Evolutionary conservation across 1,139 yeast genomes (phyloP), one percentile per base, ranked within the genome.

Genomic region (Pneumocystis canis): DNA sequence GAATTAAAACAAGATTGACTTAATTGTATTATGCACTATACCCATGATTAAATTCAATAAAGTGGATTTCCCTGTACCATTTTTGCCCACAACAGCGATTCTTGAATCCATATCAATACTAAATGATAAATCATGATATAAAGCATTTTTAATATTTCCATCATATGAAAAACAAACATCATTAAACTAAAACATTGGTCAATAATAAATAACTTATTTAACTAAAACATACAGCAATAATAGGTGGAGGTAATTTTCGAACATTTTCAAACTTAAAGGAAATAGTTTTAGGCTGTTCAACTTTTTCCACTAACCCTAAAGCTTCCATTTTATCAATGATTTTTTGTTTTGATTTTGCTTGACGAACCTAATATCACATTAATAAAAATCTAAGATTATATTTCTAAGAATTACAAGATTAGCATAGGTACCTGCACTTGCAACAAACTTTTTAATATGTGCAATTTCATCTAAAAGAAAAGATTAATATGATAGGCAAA

Each of bases 61-160:
- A 31, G 99, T 92, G 63, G 97, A 90, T 78, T 92, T 92, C 14
- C 66, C 66, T 70, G 92, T 90, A 87, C 99, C 99, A 77, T 92
- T 92, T 74, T 98, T 97, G 58, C 99, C 99, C 66, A 92, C 98
- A 65, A 92, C 82, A 60, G 98, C 98, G 72, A 90, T 85, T 80
- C 99, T 86, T 57, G 97, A 89, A 77, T 92, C 99, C 97, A 92
- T 90, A 81, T 94, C 98, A 68, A 92, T 92, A 85, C 98, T 98
- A 71, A 92, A 92, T 74, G 89, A 94, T 74, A 92, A 82, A 74
- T 87, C 77, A 74, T 87, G 89, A 77, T 92, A 92, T 72, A 92
- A 81, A 77, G 90, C 87, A 76, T 92, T 87, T 77, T 88, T 96
- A 63, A 81, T 76, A 30, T 87, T 85, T 70, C 95, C 97, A 70